These are phyloP conservation scores for Cyclotella cryptica DNA, from an alignment of 108 stramenopile species.

Conservation along the genomic window DNA sequence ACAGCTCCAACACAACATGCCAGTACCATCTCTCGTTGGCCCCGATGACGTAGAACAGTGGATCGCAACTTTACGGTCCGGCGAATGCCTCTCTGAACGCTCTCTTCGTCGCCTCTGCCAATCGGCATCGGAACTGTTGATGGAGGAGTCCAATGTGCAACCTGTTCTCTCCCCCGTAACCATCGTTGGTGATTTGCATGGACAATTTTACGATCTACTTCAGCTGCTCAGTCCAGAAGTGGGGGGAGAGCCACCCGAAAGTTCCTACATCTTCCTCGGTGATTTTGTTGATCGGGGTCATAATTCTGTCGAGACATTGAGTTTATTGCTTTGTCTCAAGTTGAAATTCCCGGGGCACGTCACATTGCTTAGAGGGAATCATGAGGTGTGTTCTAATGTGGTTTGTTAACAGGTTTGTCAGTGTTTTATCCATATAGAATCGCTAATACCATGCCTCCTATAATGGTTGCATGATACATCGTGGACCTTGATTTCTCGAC, in stretches of 20 bases:
- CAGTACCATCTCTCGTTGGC: slow-evolving; percentile 34
- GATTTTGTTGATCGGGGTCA: slow-evolving; percentile 96
- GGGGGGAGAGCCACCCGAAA: slow-evolving; percentile 84
- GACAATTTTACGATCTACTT: slow-evolving; percentile 95
- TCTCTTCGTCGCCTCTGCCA: slow-evolving; percentile 60
- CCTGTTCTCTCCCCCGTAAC: slow-evolving; percentile 85
- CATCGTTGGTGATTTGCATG: slow-evolving; percentile 95
- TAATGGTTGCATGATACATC: no score
- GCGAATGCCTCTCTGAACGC: slow-evolving; percentile 80
- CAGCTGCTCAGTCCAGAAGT: slow-evolving; percentile 80
- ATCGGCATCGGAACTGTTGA: slow-evolving; percentile 59
- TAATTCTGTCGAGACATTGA: slow-evolving; percentile 93
- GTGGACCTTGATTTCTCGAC: no score
- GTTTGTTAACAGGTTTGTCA: no score
- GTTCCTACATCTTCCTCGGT: slow-evolving; percentile 92
- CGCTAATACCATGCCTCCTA: no score
- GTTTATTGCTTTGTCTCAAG: slow-evolving; percentile 91
- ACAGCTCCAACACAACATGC: no score
- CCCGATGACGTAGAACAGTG: slow-evolving; percentile 79
- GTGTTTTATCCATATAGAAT: no score
- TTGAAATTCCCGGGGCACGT: slow-evolving; percentile 88
- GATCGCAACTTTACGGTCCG: slow-evolving; percentile 75
- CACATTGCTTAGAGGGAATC: slow-evolving; percentile 92
- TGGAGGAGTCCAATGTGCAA: slow-evolving; percentile 90
- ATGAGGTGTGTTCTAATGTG: slow-evolving; percentile 62